Evolutionary conservation across 1,284 basidiomycete species (phyloP).

Genomic region (Earliella scabrosa): DNA sequence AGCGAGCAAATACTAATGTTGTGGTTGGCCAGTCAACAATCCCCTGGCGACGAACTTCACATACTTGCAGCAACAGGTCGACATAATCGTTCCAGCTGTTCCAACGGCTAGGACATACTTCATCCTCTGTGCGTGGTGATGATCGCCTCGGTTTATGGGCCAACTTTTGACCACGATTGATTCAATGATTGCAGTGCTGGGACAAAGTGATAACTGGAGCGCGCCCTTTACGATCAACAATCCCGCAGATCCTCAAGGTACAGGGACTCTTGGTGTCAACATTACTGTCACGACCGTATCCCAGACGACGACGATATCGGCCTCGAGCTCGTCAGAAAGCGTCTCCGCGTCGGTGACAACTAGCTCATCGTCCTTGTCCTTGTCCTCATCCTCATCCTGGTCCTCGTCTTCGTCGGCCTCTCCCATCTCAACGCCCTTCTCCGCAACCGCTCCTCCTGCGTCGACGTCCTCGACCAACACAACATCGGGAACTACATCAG

Average conservation of each 20-base stretch:
- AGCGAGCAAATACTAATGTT: no score
- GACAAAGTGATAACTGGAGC: conserved; percentile 7
- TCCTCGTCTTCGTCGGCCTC: background rate
- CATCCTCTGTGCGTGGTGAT: background rate
- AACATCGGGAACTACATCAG: no score
- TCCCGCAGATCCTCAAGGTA: conserved; percentile 4
- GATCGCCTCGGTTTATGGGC: no score
- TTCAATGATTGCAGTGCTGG: background rate
- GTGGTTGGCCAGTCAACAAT: background rate
- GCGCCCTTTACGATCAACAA: conserved; percentile 7
- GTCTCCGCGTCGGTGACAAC: background rate
- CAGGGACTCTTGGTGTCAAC: background rate
- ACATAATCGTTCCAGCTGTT: background rate
- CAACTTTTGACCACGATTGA: background rate
- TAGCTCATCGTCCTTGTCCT: background rate
- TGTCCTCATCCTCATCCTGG: background rate
- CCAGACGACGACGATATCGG: background rate
- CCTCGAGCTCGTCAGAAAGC: background rate
- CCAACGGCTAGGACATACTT: background rate
- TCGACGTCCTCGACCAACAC: no score
- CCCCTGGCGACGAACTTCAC: background rate
- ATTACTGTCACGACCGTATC: conserved; percentile 2
- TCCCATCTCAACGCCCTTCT: no score
- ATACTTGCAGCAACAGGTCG: background rate
- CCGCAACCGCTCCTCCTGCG: no score